Conservation (phyloP, 2,329 filamentous ascomycete genomes). For the Byssochlamys sp. region DNA sequence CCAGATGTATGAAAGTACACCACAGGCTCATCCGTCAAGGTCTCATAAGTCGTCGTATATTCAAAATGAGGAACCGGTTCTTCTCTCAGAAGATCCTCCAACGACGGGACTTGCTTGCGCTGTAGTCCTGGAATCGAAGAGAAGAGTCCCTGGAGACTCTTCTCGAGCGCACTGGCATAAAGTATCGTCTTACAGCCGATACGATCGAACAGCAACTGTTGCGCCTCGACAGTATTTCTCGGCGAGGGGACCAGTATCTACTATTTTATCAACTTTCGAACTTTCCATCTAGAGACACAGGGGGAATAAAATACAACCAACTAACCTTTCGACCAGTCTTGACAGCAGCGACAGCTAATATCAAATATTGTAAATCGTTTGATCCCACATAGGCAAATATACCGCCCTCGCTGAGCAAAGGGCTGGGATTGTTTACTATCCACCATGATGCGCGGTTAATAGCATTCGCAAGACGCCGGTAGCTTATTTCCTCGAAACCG, state of each 20-base stretch:
- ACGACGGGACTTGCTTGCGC: background rate
- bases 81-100: background rate
- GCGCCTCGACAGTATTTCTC: slow-evolving; percentile 7
- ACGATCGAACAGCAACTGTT: slow-evolving; percentile 5
- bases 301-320: background rate
- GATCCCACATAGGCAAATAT: slow-evolving; percentile 7
- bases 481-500: slow-evolving; percentile 4
- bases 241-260: slow-evolving; percentile 6
- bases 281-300: background rate
- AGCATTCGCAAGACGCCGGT: slow-evolving; percentile 3
- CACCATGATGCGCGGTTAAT: slow-evolving; percentile 7
- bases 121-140: background rate
- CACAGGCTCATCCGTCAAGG: slow-evolving; percentile 3
- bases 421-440: slow-evolving; percentile 2
- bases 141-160: slow-evolving; percentile 5
- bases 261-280: background rate
- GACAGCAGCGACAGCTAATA: slow-evolving; percentile 3
- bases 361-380: slow-evolving; percentile 6
- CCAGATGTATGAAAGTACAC: slow-evolving; percentile 6
- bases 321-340: slow-evolving; percentile 7
- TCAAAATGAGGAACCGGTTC: slow-evolving; percentile 2
- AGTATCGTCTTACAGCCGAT: slow-evolving; percentile 3
- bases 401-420: slow-evolving; percentile 1
- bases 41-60: slow-evolving; percentile 3
- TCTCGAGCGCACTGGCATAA: slow-evolving; percentile 4